Percentiles rank a stretch among this genome's conserved stretches.
These are phyloP conservation scores for Lycium barbarum DNA, from an alignment of 257 asterid genomes.

Conservation along the genomic window DNA sequence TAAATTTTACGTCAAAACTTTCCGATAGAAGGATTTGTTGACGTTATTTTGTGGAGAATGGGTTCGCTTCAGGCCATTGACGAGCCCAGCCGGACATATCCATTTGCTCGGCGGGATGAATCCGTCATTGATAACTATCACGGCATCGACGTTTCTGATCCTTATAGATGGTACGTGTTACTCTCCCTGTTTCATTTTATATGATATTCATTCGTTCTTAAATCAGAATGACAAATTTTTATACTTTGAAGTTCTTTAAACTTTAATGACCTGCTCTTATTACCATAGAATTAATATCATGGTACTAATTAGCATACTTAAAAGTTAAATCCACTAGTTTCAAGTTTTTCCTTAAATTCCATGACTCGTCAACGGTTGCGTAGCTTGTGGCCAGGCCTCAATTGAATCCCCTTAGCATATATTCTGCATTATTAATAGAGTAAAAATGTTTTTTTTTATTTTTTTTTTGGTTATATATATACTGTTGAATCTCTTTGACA, in stretches of 20 bases:
- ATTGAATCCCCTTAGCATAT: not conserved
- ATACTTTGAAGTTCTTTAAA: not conserved
- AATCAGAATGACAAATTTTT: not conserved
- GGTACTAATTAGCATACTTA: not conserved
- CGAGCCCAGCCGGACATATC: slow-evolving; percentile 53
- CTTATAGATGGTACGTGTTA: slow-evolving; percentile 81
- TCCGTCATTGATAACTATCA: slow-evolving; percentile 78
- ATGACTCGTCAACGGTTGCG: not conserved
- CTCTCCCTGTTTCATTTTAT: not conserved
- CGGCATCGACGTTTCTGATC: slow-evolving; percentile 75
- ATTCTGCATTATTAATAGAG: not conserved
- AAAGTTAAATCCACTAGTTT: not conserved
- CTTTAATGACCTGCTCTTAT: not conserved
- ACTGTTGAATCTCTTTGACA: not conserved
- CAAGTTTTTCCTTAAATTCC: not conserved
- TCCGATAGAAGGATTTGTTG: no score
- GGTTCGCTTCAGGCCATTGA: slow-evolving; percentile 60
- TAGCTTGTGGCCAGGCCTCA: not conserved
- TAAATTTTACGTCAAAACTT: not conserved
- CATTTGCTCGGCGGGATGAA: slow-evolving; percentile 75
- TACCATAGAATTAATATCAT: not conserved
- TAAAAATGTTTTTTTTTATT: no score
- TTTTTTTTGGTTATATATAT: not conserved
- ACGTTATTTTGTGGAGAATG: slow-evolving; percentile 44
- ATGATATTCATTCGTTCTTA: not conserved